These are phyloP conservation scores for Telopea speciosissima DNA, from an alignment of 177 flowering plant species.

Conservation along the genomic window DNA sequence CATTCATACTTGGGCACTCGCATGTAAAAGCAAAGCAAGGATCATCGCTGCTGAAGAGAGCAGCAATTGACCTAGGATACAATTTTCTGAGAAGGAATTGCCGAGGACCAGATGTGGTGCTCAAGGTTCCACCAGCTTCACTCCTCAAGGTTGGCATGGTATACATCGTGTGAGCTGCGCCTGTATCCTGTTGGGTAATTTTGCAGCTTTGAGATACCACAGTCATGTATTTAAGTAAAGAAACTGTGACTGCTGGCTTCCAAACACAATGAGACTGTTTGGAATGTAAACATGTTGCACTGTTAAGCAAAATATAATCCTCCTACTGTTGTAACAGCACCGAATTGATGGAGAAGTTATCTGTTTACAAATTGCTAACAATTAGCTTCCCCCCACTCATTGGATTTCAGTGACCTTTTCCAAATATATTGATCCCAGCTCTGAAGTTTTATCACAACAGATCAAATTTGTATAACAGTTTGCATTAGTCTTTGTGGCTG, in stretches of 20 bases:
- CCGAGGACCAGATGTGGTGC: conserved; percentile 79
- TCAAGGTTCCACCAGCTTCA: conserved; percentile 78
- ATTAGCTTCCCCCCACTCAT: no score
- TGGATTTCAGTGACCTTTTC: no score
- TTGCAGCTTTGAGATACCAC: neutral
- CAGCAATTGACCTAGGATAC: conserved; percentile 66
- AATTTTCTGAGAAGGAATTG: conserved; percentile 79
- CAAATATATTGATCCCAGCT: no score
- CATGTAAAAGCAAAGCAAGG: conserved; percentile 79
- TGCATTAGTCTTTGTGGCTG: no score
- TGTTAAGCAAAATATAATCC: no score
- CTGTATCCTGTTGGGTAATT: neutral
- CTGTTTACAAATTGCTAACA: no score
- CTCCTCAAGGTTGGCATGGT: conserved; percentile 96
- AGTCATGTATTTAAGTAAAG: neutral
- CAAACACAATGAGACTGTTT: neutral
- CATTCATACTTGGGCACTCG: conserved; percentile 84
- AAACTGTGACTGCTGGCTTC: neutral
- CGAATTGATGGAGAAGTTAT: no score
- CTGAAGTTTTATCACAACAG: no score
- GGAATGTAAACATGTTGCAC: no score
- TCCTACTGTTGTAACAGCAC: no score
- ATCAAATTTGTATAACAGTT: no score
- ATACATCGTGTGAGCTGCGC: conserved; percentile 50
- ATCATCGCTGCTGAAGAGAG: conserved; percentile 57